Evolutionary conservation across 805 yeast genomes (phyloP), one percentile per base, ranked within the genome.

Genomic region (Wickerhamiella shivajii): DNA sequence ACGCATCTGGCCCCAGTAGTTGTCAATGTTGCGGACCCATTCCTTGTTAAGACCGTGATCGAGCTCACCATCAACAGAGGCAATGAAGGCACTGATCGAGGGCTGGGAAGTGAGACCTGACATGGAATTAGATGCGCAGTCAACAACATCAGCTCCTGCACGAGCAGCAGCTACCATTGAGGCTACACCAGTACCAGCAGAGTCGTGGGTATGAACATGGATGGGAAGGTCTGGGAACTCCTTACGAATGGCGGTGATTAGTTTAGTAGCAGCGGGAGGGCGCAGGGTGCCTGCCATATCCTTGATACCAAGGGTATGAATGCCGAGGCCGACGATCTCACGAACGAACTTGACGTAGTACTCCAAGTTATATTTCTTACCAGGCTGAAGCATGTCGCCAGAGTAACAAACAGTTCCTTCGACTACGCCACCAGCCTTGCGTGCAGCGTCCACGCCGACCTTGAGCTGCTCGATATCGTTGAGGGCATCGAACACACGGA

Each of bases 271-370:
- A 41, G 98, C 98, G 40, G 71, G 64, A 41, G 99, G 98, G 61
- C 87, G 85, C 64, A 90, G 59, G 44, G 97, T 87, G 66, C 99
- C 99, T 38, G 99, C 99, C 99, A 90, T 90, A 64, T 90, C 99
- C 63, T 90, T 90, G 56, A 90, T 90, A 63, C 97, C 98, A 48
- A 90, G 67, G 50, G 90, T 69, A 59, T 90, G 98, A 33, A 97
- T 87, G 50, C 99, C 99, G 81, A 85, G 74, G 41, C 62, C 65
- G 39, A 90, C 95, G 51, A 90, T 74, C 51, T 76, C 64, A 44
- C 77, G 92, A 41, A 80, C 84, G 38, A 87, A 72, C 14, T 66
- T 65, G 52, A 90, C 53, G 63, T 90, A 90, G 66, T 90, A 90
- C 31, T 72, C 80, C 56, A 90, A 69, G 64, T 85, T 84, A 66